Conservation (phyloP, 768 basidiomycete genomes). For the Kondoa malvinella region DNA sequence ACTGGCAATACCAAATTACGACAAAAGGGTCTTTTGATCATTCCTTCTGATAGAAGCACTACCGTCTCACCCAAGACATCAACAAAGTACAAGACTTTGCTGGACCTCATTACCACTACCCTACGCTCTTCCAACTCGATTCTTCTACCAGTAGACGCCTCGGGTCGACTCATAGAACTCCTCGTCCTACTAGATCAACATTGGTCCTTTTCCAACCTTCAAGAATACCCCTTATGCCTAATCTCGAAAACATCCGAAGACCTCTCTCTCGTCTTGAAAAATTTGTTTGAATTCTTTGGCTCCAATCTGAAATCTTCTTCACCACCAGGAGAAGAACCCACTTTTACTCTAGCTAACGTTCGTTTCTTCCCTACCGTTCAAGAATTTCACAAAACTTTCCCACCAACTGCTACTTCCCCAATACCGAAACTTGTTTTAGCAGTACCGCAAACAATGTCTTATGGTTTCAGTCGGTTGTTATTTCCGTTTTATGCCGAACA, state of each 20-base stretch:
- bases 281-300: slow-evolving; percentile 98
- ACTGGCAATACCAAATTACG: slow-evolving; percentile 36
- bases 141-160: slow-evolving; percentile 79
- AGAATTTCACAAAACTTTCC: neutral
- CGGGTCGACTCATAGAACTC: slow-evolving; percentile 87
- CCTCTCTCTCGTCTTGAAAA: slow-evolving; percentile 80
- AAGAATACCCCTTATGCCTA: slow-evolving; percentile 61
- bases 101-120: slow-evolving; percentile 51
- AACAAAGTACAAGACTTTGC: slow-evolving; percentile 51
- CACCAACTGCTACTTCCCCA: slow-evolving; percentile 43
- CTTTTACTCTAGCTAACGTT: neutral
- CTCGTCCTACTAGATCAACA: slow-evolving; percentile 90
- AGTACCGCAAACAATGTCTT: slow-evolving; percentile 77
- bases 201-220: slow-evolving; percentile 51
- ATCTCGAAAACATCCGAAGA: slow-evolving; percentile 76
- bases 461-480: slow-evolving; percentile 71
- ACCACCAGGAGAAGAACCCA: neutral
- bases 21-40: slow-evolving; percentile 80
- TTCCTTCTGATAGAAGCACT: slow-evolving; percentile 68
- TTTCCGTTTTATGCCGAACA: slow-evolving; percentile 65
- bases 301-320: slow-evolving; percentile 28
- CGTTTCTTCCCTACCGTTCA: neutral
- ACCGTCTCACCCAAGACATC: slow-evolving; percentile 72
- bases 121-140: slow-evolving; percentile 61
- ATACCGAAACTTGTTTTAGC: slow-evolving; percentile 78